Base-by-base conservation (phyloP, 257 asterid species). In the Fraxinus cuspidata region DNA sequence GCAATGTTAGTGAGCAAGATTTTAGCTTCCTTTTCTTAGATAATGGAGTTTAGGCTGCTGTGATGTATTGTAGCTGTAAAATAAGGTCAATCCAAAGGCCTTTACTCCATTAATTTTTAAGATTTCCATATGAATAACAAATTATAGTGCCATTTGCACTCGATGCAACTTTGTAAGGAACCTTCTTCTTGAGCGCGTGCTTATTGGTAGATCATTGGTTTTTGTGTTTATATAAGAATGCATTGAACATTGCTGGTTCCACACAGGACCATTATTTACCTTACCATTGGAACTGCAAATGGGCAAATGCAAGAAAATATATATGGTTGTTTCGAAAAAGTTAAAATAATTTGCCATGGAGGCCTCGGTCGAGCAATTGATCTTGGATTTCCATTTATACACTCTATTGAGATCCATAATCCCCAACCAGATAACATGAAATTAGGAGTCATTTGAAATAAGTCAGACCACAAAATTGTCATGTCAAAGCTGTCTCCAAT, bases 11-110 rank as follows among this genome's bases (percentile, higher is more conserved):
- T 63, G 19, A 18, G 35, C 32, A 10, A 63, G 18, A 63, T 25
- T 63, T 25, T 63, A 25, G 7, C n/a, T 63, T 63, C 8, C 7
- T 25, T 23, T 12, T 27, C 18, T 63, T 23, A 77, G 86, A 37
- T 63, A 32, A 69, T 78, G 87, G 91, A 86, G 89, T 79, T 60
- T 23, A 84, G 91, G 92, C 85, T 83, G 83, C 83, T 88, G 92
- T 83, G 90, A 86, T 89, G 96, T 81, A 80, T 73, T 82, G 56
- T 79, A 80, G 88, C 34, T 89, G 93, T 89, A 89, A 84, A 83
- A 87, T 87, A 87, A 85, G 86, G 78, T 88, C 87, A 86, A 89
- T 88, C 87, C 90, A 84, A 88, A 86, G 85, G 84, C 88, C 89
- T 87, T 83, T 44, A 53, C 89, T 87, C 89, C 87, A 78, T 82